phyloP scores from a whole-genome alignment of 176 grass and related monocot species.

The Oryza australiensis region DNA sequence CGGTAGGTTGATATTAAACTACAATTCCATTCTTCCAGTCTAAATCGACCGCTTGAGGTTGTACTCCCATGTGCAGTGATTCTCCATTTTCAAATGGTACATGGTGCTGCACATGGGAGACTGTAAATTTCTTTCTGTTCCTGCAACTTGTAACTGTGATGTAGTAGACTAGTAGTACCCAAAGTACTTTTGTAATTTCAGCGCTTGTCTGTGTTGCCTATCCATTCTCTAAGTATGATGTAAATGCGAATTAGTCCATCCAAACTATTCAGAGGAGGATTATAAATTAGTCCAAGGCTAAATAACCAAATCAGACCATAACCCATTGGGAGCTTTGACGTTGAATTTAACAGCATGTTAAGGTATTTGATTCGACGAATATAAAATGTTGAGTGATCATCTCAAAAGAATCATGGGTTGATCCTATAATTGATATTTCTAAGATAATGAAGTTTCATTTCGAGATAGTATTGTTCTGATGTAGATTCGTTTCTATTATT shows the following conservation, averaged over 20 bases:
- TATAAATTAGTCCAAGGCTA: too few species aligned
- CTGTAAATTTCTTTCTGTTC: conserved; percentile 35
- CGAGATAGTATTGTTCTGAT: too few species aligned
- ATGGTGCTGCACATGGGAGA: conserved; percentile 48
- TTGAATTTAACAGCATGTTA: not conserved
- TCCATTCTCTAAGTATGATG: conserved; percentile 41
- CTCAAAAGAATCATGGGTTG: not conserved
- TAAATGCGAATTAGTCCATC: too few species aligned
- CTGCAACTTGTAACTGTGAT: conserved; percentile 47
- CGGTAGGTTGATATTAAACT: too few species aligned
- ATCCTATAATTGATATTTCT: too few species aligned
- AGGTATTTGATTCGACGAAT: too few species aligned
- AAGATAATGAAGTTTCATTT: too few species aligned
- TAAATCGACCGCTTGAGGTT: conserved; percentile 43
- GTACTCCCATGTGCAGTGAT: conserved; percentile 74
- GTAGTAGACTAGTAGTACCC: conserved; percentile 26
- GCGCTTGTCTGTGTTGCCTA: conserved; percentile 25
- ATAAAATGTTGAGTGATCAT: not conserved
- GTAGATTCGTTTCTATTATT: too few species aligned
- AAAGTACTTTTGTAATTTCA: conserved; percentile 25
- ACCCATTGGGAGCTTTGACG: not conserved
- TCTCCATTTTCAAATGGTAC: conserved; percentile 53
- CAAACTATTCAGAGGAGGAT: too few species aligned
- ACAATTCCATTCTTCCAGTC: conserved; percentile 33
- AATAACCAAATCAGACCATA: too few species aligned